Evolutionary conservation across 495 filamentous ascomycete genomes (phyloP), one percentile per base, ranked within the genome.

Genomic region (Neurospora sp.): DNA sequence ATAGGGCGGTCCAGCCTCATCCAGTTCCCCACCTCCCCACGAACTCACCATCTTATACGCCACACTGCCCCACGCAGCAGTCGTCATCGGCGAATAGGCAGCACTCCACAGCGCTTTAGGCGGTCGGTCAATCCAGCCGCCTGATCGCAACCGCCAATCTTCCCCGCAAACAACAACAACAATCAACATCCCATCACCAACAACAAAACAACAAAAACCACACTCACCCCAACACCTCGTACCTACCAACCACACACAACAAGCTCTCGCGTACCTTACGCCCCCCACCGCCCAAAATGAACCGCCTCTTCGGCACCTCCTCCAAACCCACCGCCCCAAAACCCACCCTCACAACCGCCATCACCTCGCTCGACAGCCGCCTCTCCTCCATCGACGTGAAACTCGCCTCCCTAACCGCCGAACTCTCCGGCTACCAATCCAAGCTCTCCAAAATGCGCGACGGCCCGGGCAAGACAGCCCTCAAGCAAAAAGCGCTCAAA

Each of bases 401-500:
- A 80, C 93, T 98, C 73, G 89, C 94, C 35, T 91, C 92, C 71
- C 88, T 98, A 27, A 98, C 96, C 84, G 90, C 91, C 73, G 96
- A 99, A 82, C 93, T 99, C 6, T 85, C 89, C 3, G 90, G 90
- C 39, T 97, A 97, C 86, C 94, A 98, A 81, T 81, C 89, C 72
- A 93, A 94, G 76, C 89, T 99, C 70, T 77, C 89, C 77, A 96
- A 97, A 81, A 97, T 98, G 93, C 93, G 96, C 77, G 94, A 98
- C 74, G 96, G 96, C 0, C 96, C 96, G 0, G 96, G 95, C 72
- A 98, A 99, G 77, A 90, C 87, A 8, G 96, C 96, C 9, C 87
- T 99, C 39, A 94, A 94, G 75, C 90, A 96, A 80, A 98, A 98
- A 78, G 96, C 96, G 2, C 89, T 98, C 71, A 98, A 98, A 77